These are phyloP conservation scores for Zygosaccharomyces bisporus DNA, from an alignment of 805 yeast species.

Conservation along the genomic window DNA sequence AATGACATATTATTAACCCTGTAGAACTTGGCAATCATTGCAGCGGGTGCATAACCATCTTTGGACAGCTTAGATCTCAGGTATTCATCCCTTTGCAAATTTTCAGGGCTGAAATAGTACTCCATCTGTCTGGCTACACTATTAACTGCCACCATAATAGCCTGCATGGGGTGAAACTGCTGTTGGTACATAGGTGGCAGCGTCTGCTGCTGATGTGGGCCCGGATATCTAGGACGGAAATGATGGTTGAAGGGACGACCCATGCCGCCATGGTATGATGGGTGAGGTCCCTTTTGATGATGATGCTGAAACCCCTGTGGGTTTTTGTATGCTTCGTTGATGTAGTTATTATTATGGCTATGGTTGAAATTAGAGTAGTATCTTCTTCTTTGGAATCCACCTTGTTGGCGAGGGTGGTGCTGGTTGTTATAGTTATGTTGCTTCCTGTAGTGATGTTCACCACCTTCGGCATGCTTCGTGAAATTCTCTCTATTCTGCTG, in stretches of 20 bases:
- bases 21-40: conserved; percentile 48
- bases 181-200: conserved; percentile 18
- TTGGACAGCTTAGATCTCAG: conserved; percentile 65
- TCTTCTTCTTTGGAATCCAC: conserved; percentile 25
- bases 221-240: conserved; percentile 17
- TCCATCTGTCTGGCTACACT: conserved; percentile 59
- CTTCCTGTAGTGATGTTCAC: conserved; percentile 12
- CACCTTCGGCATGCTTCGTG: conserved; percentile 1
- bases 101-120: conserved; percentile 86
- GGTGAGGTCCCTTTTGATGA: conserved; percentile 7
- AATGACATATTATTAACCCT: conserved; percentile 62
- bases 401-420: conserved; percentile 16
- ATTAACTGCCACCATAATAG: conserved; percentile 30
- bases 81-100: conserved; percentile 77
- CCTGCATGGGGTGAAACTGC: conserved; percentile 24
- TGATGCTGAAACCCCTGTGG: conserved; percentile 8
- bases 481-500: conserved; percentile 10
- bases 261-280: conserved; percentile 15
- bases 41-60: conserved; percentile 34
- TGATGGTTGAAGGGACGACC: conserved; percentile 16
- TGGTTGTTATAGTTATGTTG: conserved; percentile 13
- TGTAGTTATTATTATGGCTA: conserved; percentile 6
- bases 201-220: conserved; percentile 21
- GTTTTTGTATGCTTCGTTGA: conserved; percentile 15
- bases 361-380: conserved; percentile 18